Evolutionary conservation across 805 yeast genomes (phyloP).

Genomic region (Saccharomycopsis sp.): DNA sequence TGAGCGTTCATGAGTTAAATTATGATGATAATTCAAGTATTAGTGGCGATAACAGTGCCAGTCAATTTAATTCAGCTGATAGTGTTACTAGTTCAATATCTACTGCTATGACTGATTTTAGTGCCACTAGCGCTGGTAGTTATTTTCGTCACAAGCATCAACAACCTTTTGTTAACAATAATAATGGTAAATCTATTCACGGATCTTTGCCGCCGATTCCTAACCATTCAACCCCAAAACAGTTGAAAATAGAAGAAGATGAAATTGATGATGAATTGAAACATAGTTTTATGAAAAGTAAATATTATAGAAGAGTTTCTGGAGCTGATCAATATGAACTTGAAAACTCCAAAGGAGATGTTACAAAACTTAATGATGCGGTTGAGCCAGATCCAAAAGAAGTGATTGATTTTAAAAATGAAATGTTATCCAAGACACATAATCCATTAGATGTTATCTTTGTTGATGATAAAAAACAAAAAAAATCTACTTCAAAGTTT

Average conservation of each 20-base stretch:
- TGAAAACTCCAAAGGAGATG: slow-evolving; percentile 4
- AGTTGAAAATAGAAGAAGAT: not conserved
- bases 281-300: slow-evolving; percentile 14
- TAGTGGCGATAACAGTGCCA: slow-evolving; percentile 5
- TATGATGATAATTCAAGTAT: slow-evolving; percentile 15
- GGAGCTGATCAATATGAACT: slow-evolving; percentile 9
- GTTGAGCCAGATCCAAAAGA: slow-evolving; percentile 3
- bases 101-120: slow-evolving; percentile 48
- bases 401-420: not conserved
- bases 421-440: not conserved
- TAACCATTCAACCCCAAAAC: not conserved
- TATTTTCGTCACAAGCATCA: slow-evolving; percentile 63
- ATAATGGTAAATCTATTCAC: too few species aligned
- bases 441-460: slow-evolving; percentile 17
- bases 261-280: slow-evolving; percentile 18
- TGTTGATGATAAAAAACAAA: slow-evolving; percentile 12
- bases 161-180: slow-evolving; percentile 19
- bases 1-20: slow-evolving; percentile 10
- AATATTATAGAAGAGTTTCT: slow-evolving; percentile 13
- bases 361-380: slow-evolving; percentile 9
- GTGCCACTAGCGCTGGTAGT: slow-evolving; percentile 88
- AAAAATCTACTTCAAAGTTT: slow-evolving; percentile 13
- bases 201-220: not conserved
- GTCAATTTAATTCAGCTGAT: slow-evolving; percentile 13
- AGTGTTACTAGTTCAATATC: slow-evolving; percentile 23